These are phyloP conservation scores for Boletus rubroflammeus DNA, from an alignment of 768 basidiomycete genomes.

Conservation along the genomic window DNA sequence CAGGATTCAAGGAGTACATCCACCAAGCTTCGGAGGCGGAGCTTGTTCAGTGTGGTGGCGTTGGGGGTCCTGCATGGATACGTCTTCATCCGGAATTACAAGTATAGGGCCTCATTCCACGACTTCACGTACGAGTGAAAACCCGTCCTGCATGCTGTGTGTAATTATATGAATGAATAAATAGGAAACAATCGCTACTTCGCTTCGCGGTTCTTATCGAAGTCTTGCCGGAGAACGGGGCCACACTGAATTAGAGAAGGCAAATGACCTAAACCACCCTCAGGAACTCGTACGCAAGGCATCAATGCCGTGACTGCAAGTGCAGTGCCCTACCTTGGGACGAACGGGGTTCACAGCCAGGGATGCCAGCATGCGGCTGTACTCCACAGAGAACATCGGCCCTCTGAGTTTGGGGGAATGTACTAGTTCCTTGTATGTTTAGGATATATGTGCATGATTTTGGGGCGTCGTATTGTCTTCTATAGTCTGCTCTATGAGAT, in stretches of 20 bases:
- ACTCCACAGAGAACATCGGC: not conserved
- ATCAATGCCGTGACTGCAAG: not conserved
- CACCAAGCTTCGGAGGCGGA: slow-evolving; percentile 36
- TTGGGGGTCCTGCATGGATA: slow-evolving; percentile 37
- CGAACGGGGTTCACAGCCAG: not conserved
- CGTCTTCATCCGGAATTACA: slow-evolving; percentile 24
- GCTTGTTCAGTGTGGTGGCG: slow-evolving; percentile 41
- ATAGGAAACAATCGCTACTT: slow-evolving; percentile 3
- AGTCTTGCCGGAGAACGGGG: not conserved
- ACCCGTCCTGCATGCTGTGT: slow-evolving; percentile 8
- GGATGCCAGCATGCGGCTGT: not conserved
- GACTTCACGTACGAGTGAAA: slow-evolving; percentile 8
- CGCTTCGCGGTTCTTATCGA: not conserved
- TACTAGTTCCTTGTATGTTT: not conserved
- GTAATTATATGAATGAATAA: slow-evolving; percentile 18
- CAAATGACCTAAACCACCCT: slow-evolving; percentile 9
- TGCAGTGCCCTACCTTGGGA: not conserved
- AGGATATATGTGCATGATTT: not conserved
- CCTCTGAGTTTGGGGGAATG: not conserved
- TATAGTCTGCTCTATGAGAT: slow-evolving; percentile 13
- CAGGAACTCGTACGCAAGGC: slow-evolving; percentile 1
- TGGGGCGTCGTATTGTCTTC: not conserved
- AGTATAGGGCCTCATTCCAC: slow-evolving; percentile 6
- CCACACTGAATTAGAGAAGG: not conserved
- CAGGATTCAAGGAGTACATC: slow-evolving; percentile 41